phyloP scores from a whole-genome alignment of 176 grass and related monocot genomes.

The Rhipidocladum racemiflorum region DNA sequence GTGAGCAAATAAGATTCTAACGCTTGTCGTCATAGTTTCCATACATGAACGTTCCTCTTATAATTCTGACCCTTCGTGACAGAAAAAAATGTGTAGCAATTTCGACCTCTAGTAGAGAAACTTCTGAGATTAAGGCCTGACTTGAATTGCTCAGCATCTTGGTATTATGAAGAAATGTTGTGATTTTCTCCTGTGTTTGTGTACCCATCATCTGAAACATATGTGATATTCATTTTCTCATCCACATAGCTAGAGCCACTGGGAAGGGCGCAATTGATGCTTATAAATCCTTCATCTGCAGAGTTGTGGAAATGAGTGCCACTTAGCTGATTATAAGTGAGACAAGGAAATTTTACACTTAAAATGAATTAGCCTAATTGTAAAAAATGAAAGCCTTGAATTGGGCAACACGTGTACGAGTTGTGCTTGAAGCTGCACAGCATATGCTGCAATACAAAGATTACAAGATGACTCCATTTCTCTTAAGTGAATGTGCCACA shows the following conservation, averaged over 20 bases:
- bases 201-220: slow-evolving; percentile 33
- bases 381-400: neutral
- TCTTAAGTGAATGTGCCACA: neutral
- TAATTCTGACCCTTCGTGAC: neutral
- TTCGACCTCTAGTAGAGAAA: slow-evolving; percentile 22
- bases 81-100: slow-evolving; percentile 28
- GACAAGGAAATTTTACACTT: too few relatives aligned
- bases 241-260: slow-evolving; percentile 24
- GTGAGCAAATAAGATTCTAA: neutral
- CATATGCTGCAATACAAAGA: neutral
- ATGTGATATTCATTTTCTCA: neutral
- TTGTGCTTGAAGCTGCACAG: slow-evolving; percentile 33
- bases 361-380: too few relatives aligned
- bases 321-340: neutral
- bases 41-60: slow-evolving; percentile 42
- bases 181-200: slow-evolving; percentile 18
- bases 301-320: neutral
- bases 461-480: neutral
- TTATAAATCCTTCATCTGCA: slow-evolving; percentile 29
- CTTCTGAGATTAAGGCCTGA: slow-evolving; percentile 28
- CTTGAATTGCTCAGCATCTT: too few relatives aligned
- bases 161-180: slow-evolving; percentile 1
- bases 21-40: slow-evolving; percentile 27
- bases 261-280: slow-evolving; percentile 35
- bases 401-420: slow-evolving; percentile 24